phyloP scores from a whole-genome alignment of 805 yeast species.

The Candida hungchunana region DNA sequence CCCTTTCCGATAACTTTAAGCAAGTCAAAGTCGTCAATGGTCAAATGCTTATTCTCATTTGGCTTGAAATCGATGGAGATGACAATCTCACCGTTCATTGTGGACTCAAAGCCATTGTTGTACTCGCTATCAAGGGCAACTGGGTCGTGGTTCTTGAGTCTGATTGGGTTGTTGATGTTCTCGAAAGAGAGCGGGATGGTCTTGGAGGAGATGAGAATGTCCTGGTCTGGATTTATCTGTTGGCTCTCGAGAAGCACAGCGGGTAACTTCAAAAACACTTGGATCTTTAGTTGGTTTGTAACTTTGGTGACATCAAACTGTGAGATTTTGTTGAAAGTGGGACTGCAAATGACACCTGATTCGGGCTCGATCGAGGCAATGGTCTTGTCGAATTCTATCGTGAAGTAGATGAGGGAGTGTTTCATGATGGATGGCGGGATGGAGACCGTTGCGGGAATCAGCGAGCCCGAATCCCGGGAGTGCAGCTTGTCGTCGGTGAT shows the following conservation, averaged over 20 bases:
- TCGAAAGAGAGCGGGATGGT: conserved; percentile 56
- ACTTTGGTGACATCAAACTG: conserved; percentile 81
- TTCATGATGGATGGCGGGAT: conserved; percentile 51
- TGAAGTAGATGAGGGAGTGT: conserved; percentile 73
- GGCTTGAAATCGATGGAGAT: conserved; percentile 70
- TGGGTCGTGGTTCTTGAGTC: conserved; percentile 68
- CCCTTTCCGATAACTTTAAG: conserved; percentile 97
- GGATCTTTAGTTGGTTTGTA: conserved; percentile 60
- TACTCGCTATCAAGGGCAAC: conserved; percentile 34
- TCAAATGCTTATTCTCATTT: conserved; percentile 57
- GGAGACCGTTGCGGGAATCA: conserved; percentile 51
- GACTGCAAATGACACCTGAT: conserved; percentile 71
- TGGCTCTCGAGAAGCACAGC: conserved; percentile 44
- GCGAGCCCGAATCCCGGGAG: conserved; percentile 9
- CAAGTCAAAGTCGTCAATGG: conserved; percentile 89
- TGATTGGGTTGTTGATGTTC: conserved; percentile 42
- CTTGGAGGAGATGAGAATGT: conserved; percentile 71
- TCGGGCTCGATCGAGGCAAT: conserved; percentile 85
- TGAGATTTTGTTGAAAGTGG: conserved; percentile 85
- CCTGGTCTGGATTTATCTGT: conserved; percentile 37
- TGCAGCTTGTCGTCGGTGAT: conserved; percentile 24
- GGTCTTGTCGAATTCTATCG: conserved; percentile 92
- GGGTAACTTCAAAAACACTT: conserved; percentile 77
- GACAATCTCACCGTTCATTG: conserved; percentile 46
- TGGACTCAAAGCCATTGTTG: conserved; percentile 8